Evolutionary conservation across 371 early-diverging fungal species (phyloP).

Genomic region (Actinomortierella wolfii): DNA sequence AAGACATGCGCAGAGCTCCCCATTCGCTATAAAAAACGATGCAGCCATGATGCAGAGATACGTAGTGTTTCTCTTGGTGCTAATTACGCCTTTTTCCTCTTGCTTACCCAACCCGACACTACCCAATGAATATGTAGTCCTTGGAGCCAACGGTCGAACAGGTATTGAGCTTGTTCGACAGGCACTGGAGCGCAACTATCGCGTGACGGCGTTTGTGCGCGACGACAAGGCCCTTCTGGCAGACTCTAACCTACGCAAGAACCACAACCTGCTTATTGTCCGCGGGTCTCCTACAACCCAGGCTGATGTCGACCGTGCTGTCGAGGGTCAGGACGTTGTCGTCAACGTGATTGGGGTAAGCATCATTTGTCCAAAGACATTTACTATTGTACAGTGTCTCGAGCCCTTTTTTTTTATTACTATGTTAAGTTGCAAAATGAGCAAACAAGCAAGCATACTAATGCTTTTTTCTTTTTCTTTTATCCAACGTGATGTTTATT

Average conservation of each 20-base stretch:
- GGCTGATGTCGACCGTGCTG: constrained; percentile 33
- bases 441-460: no score
- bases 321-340: constrained; percentile 44
- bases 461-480: no score
- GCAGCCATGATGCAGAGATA: no score
- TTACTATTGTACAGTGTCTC: no score
- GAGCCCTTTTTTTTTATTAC: not conserved
- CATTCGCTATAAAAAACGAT: no score
- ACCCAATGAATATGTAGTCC: constrained; percentile 8
- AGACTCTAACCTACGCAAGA: constrained; percentile 35
- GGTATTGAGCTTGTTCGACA: constrained; percentile 40
- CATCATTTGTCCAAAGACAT: no score
- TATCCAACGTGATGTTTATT: no score
- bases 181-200: constrained; percentile 34
- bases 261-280: constrained; percentile 43
- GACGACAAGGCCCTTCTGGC: constrained; percentile 36
- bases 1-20: no score
- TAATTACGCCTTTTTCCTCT: not conserved
- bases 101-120: no score
- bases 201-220: constrained; percentile 43
- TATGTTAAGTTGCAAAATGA: no score
- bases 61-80: not conserved
- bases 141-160: constrained; percentile 45
- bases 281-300: constrained; percentile 37
- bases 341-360: constrained; percentile 42